Percentiles rank a stretch among this genome's conserved stretches.
Conservation (phyloP, 1,284 basidiomycete genomes). For the Crepidotus sp. region DNA sequence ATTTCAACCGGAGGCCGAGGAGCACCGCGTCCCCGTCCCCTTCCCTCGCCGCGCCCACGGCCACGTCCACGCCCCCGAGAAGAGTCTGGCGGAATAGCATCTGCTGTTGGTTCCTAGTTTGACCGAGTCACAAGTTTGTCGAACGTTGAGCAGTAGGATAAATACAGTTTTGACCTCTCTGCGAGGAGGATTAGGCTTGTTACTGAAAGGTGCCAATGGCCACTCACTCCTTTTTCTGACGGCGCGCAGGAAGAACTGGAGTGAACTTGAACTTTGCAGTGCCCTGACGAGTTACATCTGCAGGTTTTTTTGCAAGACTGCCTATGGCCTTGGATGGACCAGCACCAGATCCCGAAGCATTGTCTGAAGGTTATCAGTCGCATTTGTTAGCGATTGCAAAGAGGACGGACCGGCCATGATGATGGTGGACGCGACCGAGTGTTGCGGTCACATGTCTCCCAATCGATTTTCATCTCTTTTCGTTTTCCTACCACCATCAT, state of each 20-base stretch:
- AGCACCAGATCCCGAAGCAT: slow-evolving; percentile 17
- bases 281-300: slow-evolving; percentile 62
- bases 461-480: not conserved
- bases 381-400: not conserved
- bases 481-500: slow-evolving; percentile 21
- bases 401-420: slow-evolving; percentile 22
- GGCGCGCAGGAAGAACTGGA: slow-evolving; percentile 60
- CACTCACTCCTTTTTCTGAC: slow-evolving; percentile 66
- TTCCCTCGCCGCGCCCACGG: slow-evolving; percentile 35
- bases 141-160: not conserved
- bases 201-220: slow-evolving; percentile 9
- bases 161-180: slow-evolving; percentile 40
- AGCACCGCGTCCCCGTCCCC: slow-evolving; percentile 40
- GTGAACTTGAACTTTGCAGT: slow-evolving; percentile 71
- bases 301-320: slow-evolving; percentile 62
- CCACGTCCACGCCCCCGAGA: slow-evolving; percentile 46
- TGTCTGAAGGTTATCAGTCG: slow-evolving; percentile 9
- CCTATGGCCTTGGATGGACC: slow-evolving; percentile 52
- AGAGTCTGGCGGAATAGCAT: slow-evolving; percentile 26
- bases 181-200: not conserved
- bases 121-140: slow-evolving; percentile 9
- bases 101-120: slow-evolving; percentile 43
- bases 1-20: slow-evolving; percentile 54
- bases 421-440: slow-evolving; percentile 7
- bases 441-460: slow-evolving; percentile 2